Conservation (phyloP, 1,284 basidiomycete species). For the Microbotryum silenes-acaulis region DNA sequence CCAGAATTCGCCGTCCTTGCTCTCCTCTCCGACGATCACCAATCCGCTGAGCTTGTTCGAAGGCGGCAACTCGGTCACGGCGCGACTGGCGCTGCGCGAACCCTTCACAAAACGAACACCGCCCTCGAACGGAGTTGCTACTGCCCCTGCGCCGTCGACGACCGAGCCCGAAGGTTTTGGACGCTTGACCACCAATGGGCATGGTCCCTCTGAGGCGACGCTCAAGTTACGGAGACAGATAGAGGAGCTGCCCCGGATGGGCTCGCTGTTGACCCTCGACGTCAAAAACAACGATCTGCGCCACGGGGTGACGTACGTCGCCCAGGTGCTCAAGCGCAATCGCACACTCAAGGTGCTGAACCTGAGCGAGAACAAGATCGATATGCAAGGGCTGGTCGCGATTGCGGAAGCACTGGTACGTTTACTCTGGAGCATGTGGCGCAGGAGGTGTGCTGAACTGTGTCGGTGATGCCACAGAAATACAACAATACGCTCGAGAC, state of each 20-base stretch:
- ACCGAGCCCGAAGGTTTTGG: neutral
- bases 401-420: slow-evolving; percentile 83
- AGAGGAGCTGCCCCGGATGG: slow-evolving; percentile 73
- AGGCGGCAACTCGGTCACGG: slow-evolving; percentile 27
- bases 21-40: neutral
- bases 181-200: slow-evolving; percentile 4
- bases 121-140: neutral
- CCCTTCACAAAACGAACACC: slow-evolving; percentile 1
- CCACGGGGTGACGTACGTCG: slow-evolving; percentile 76
- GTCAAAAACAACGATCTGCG: slow-evolving; percentile 83
- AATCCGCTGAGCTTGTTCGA: slow-evolving; percentile 3
- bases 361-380: slow-evolving; percentile 86
- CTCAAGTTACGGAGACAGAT: slow-evolving; percentile 41
- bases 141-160: neutral
- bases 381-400: slow-evolving; percentile 65
- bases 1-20: slow-evolving; percentile 40
- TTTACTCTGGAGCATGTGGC: neutral
- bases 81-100: slow-evolving; percentile 13
- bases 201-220: slow-evolving; percentile 41
- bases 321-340: slow-evolving; percentile 92
- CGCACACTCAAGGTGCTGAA: slow-evolving; percentile 90
- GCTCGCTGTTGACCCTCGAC: slow-evolving; percentile 79
- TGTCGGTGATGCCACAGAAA: slow-evolving; percentile 53
- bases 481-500: slow-evolving; percentile 92
- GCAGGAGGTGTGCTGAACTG: neutral